These are phyloP conservation scores for Pyrenophora teres DNA, from an alignment of 2,329 filamentous ascomycete genomes.

Conservation along the genomic window DNA sequence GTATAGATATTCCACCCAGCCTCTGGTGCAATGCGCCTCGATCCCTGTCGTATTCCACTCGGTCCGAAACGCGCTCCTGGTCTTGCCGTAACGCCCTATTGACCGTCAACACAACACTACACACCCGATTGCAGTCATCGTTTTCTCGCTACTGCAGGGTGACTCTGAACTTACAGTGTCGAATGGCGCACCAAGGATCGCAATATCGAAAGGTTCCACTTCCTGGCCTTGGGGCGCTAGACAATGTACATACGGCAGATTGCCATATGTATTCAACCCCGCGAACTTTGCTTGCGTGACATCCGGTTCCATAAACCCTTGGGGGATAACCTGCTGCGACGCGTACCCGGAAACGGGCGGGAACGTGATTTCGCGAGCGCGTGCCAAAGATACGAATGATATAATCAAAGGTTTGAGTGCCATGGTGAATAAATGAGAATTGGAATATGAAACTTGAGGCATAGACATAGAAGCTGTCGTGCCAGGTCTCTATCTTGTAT, in stretches of 20 bases:
- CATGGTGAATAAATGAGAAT: background rate
- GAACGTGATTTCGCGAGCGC: conserved; percentile 52
- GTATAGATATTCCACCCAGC: conserved; percentile 56
- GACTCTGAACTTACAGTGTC: conserved; percentile 49
- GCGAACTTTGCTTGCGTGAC: conserved; percentile 44
- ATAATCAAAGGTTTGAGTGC: background rate
- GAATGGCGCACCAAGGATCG: conserved; percentile 56
- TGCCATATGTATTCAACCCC: conserved; percentile 55
- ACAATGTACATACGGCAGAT: conserved; percentile 56
- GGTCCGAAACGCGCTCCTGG: conserved; percentile 61
- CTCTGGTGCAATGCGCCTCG: conserved; percentile 52
- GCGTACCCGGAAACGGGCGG: conserved; percentile 45
- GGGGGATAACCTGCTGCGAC: conserved; percentile 40
- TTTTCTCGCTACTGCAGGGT: no score
- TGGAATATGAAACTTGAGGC: background rate
- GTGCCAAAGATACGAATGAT: background rate
- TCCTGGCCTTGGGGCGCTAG: conserved; percentile 43
- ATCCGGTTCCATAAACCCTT: conserved; percentile 27
- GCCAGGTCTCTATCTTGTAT: background rate
- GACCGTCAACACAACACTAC: conserved; percentile 6
- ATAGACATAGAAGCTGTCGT: background rate
- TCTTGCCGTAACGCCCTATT: conserved; percentile 55
- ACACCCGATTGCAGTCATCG: no score
- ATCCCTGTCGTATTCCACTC: conserved; percentile 57
- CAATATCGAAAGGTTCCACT: conserved; percentile 55